Evolutionary conservation across 805 yeast species (phyloP), one percentile per base, ranked within the genome.

Genomic region (Wickerhamiella kurtzmanii): DNA sequence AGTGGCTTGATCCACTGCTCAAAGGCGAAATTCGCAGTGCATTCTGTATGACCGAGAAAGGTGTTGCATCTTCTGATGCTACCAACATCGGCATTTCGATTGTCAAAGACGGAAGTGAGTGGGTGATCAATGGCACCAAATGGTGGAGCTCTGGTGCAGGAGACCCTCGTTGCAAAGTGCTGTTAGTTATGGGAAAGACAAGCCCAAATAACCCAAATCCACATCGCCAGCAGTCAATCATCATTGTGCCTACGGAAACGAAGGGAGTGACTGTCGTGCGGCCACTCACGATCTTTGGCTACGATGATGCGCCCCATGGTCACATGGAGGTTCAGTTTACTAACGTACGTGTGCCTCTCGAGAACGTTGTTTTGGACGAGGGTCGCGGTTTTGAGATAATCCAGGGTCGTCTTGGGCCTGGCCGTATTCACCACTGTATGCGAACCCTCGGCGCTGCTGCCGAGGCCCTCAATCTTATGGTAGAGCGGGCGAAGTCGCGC

Each of bases 141-240:
- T 78, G 83, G 83, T 77, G 78, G 70, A 78, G 81, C 2, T 75
- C 81, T 0, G 82, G 82, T 22, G 82, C 81, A 36, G 82, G 81
- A 21, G 82, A 77, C 58, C 82, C 81, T 21, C 69, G 80, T 46
- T 72, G 78, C 59, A 54, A 62, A 37, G 70, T 74, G 16, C 70
- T 76, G 73, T 63, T 74, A 45, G 73, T 71, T 21, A 73, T 73
- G 76, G 74, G 75, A 56, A 71, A 71, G 59, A 72, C 75, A 3
- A 49, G 53, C 11, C 44, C 39, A 32, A 43, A 37, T 22, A 48
- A 57, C 36, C 5, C 9, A 8, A 54, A 60, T 44, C 64, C 66
- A 6, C 75, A 76, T 58, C 57, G 54, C 40, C 78, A 76, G 57
- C 83, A 78, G 57, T 66, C 79, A 3, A 76, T 78, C 9, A 58